phyloP scores from a whole-genome alignment of 2,329 filamentous ascomycete species.

The Fusarium circinatum region DNA sequence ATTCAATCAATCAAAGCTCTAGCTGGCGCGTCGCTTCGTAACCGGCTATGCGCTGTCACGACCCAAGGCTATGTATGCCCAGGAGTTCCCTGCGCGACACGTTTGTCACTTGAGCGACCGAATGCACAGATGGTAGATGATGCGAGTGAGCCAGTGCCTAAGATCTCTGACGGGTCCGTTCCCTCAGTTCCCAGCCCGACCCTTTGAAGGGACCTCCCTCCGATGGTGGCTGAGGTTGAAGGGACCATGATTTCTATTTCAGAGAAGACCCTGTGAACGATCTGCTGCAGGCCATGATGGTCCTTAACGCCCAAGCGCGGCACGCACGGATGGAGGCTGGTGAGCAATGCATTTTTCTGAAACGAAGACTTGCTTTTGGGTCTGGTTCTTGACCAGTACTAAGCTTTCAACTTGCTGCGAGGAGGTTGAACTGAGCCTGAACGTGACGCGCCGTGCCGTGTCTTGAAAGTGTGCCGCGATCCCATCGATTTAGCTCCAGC shows the following conservation, averaged over 20 bases:
- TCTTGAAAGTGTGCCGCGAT: slow-evolving; percentile 20
- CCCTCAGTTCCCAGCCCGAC: slow-evolving; percentile 8
- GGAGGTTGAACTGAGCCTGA: slow-evolving; percentile 3
- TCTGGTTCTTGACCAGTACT: background rate
- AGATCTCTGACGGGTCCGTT: slow-evolving; percentile 38
- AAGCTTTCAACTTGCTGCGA: background rate
- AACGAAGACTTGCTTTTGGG: background rate
- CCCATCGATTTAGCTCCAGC: slow-evolving; percentile 27
- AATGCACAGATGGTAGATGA: slow-evolving; percentile 36
- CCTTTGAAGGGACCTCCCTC: slow-evolving; percentile 23
- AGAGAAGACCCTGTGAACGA: slow-evolving; percentile 15
- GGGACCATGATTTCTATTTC: slow-evolving; percentile 20
- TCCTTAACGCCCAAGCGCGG: slow-evolving; percentile 16
- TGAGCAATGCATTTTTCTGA: background rate
- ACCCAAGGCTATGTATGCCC: slow-evolving; percentile 11
- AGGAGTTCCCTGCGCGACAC: slow-evolving; percentile 41
- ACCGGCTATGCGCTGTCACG: slow-evolving; percentile 29
- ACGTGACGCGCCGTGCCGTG: slow-evolving; percentile 26
- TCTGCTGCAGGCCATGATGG: slow-evolving; percentile 1
- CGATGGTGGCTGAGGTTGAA: slow-evolving; percentile 27
- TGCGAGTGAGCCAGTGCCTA: slow-evolving; percentile 29
- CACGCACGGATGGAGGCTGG: slow-evolving; percentile 20
- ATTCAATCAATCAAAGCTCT: slow-evolving; percentile 7
- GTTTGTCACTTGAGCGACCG: slow-evolving; percentile 32
- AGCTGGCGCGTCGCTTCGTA: slow-evolving; percentile 32